These are phyloP conservation scores for Tuber microsphaerosporum DNA, from an alignment of 495 filamentous ascomycete species.

Conservation along the genomic window DNA sequence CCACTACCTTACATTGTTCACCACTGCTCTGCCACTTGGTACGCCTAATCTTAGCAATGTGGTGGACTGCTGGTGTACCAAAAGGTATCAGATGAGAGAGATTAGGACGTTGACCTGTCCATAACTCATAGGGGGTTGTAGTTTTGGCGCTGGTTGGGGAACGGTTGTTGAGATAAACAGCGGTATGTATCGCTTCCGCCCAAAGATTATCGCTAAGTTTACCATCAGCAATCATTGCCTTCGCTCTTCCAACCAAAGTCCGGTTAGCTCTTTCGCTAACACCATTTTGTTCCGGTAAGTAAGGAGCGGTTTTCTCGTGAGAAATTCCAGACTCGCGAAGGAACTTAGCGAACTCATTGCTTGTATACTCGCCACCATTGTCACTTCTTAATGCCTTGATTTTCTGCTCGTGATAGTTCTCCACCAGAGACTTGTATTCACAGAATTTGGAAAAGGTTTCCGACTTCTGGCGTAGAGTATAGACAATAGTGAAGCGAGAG, in stretches of 20 bases:
- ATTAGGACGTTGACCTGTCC: background rate
- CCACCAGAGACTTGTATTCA: too few species aligned
- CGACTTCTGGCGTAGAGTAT: too few species aligned
- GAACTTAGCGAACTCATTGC: too few species aligned
- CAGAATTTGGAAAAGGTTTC: too few species aligned
- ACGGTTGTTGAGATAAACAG: background rate
- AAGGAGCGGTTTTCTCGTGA: too few species aligned
- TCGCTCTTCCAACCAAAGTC: background rate
- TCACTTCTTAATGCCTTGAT: too few species aligned
- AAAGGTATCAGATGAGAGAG: background rate
- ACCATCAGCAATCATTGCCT: background rate
- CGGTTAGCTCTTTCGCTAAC: too few species aligned
- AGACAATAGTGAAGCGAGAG: too few species aligned
- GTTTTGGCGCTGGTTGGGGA: fast-evolving
- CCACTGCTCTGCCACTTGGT: background rate
- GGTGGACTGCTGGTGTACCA: background rate
- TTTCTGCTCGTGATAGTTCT: too few species aligned
- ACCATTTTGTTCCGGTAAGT: too few species aligned
- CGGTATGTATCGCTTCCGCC: background rate
- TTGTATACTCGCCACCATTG: too few species aligned
- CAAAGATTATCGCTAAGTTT: fast-evolving
- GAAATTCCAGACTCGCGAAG: too few species aligned
- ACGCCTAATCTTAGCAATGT: background rate
- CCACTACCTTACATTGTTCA: background rate
- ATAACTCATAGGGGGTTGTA: background rate